These are phyloP conservation scores for Blastobotrys muscicola DNA, from an alignment of 805 yeast genomes.

Conservation along the genomic window DNA sequence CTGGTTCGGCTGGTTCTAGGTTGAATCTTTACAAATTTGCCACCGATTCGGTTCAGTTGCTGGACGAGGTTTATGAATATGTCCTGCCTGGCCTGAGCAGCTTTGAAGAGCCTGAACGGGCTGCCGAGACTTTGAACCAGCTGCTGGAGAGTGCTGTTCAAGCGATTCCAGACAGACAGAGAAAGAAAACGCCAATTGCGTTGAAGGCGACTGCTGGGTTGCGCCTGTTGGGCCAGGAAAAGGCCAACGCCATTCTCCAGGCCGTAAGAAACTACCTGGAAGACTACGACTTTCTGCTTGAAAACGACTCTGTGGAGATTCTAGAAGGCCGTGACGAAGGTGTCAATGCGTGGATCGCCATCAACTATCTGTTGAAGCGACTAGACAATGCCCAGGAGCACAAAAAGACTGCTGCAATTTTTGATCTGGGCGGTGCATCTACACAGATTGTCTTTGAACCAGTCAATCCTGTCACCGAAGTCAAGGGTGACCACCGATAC, in stretches of 20 bases:
- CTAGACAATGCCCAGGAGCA: slow-evolving; percentile 50
- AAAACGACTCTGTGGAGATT: slow-evolving; percentile 75
- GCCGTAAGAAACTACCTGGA: slow-evolving; percentile 71
- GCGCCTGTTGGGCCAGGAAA: slow-evolving; percentile 70
- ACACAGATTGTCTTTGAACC: slow-evolving; percentile 94
- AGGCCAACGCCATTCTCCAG: slow-evolving; percentile 57
- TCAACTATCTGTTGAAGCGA: slow-evolving; percentile 87
- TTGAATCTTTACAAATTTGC: slow-evolving; percentile 86
- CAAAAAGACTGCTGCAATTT: slow-evolving; percentile 81
- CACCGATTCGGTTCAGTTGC: slow-evolving; percentile 64
- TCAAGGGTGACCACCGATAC: slow-evolving; percentile 73
- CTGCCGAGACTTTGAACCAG: slow-evolving; percentile 79
- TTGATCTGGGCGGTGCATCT: slow-evolving; percentile 97
- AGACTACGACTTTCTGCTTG: slow-evolving; percentile 88
- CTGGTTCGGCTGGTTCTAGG: slow-evolving; percentile 94
- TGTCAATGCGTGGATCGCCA: slow-evolving; percentile 97
- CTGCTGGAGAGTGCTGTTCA: slow-evolving; percentile 65
- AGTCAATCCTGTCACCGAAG: slow-evolving; percentile 51
- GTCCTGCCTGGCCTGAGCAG: slow-evolving; percentile 83
- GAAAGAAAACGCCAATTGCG: slow-evolving; percentile 82
- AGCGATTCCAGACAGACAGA: slow-evolving; percentile 60
- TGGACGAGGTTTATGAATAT: slow-evolving; percentile 76
- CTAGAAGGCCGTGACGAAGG: slow-evolving; percentile 98
- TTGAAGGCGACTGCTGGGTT: slow-evolving; percentile 98
- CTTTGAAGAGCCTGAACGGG: slow-evolving; percentile 67